phyloP scores from a whole-genome alignment of 1,284 basidiomycete species.

The Trametes hirsuta region DNA sequence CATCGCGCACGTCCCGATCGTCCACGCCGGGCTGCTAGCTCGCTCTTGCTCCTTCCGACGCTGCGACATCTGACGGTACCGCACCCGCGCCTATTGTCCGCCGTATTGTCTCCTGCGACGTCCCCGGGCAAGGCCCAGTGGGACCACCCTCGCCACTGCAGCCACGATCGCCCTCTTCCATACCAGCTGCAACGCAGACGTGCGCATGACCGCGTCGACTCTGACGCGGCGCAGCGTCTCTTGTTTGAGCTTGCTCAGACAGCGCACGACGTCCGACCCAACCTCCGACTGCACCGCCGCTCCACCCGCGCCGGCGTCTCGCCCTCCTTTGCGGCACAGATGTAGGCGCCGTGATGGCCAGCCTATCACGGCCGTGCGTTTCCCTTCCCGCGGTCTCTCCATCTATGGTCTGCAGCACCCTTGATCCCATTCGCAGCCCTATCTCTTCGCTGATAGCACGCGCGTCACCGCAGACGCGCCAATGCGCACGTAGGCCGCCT shows the following conservation, averaged over 20 bases:
- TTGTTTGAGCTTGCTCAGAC: not conserved
- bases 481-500: not conserved
- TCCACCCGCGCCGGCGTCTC: too few relatives aligned
- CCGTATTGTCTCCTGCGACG: slow-evolving; percentile 20
- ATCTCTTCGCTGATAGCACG: too few relatives aligned
- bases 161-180: slow-evolving; percentile 6
- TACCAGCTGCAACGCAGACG: not conserved
- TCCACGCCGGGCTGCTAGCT: not conserved
- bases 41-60: slow-evolving; percentile 3
- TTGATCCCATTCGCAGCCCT: too few relatives aligned
- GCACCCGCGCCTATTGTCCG: slow-evolving; percentile 13
- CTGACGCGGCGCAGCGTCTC: not conserved
- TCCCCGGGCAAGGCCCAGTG: slow-evolving; percentile 14
- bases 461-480: too few relatives aligned
- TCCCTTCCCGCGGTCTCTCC: too few relatives aligned
- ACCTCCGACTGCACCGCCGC: too few relatives aligned
- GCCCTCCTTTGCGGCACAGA: too few relatives aligned
- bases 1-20: not conserved
- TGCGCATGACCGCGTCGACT: slow-evolving; percentile 1
- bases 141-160: slow-evolving; percentile 13
- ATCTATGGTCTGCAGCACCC: too few relatives aligned
- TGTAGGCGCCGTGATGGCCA: too few relatives aligned
- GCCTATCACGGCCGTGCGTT: too few relatives aligned
- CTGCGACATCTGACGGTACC: slow-evolving; percentile 9
- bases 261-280: not conserved